phyloP scores from a whole-genome alignment of 2,329 filamentous ascomycete species.

The Ophiostoma ulmi region DNA sequence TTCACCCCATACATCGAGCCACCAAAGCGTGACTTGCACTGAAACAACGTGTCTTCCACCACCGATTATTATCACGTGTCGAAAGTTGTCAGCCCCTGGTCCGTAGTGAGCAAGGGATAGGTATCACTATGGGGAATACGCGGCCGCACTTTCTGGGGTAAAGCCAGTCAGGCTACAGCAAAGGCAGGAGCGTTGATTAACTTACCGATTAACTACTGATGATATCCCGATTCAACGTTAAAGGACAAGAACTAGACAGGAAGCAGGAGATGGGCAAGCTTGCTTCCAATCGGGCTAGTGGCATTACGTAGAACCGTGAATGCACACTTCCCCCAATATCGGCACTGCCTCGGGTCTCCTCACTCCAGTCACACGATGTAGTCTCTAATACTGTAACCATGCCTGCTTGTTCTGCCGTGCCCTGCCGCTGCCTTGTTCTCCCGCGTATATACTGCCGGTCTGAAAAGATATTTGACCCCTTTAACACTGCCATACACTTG shows the following conservation, averaged over 20 bases:
- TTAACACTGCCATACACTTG: neutral
- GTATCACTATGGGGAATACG: neutral
- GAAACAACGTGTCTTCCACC: neutral
- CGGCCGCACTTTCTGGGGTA: slow-evolving; percentile 1
- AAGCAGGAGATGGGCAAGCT: neutral
- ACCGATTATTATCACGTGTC: neutral
- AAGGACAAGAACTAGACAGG: neutral
- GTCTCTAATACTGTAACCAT: no score
- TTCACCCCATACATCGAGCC: slow-evolving; percentile 12
- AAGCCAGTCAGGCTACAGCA: neutral
- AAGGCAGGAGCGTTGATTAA: neutral
- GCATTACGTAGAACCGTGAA: neutral
- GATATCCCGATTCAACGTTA: neutral
- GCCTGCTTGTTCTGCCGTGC: slow-evolving; percentile 1
- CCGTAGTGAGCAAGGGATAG: neutral
- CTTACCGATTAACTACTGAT: neutral
- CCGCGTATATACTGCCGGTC: neutral
- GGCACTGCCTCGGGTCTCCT: slow-evolving; percentile 7
- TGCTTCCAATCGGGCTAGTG: neutral
- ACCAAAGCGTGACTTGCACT: slow-evolving; percentile 5
- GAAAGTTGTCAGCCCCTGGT: neutral
- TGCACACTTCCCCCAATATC: neutral
- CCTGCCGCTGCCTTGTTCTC: neutral
- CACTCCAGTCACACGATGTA: neutral
- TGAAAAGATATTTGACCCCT: neutral